Evolutionary conservation across 2,329 filamentous ascomycete species (phyloP), one percentile per base, ranked within the genome.

Genomic region (Zymoseptoria brevis): DNA sequence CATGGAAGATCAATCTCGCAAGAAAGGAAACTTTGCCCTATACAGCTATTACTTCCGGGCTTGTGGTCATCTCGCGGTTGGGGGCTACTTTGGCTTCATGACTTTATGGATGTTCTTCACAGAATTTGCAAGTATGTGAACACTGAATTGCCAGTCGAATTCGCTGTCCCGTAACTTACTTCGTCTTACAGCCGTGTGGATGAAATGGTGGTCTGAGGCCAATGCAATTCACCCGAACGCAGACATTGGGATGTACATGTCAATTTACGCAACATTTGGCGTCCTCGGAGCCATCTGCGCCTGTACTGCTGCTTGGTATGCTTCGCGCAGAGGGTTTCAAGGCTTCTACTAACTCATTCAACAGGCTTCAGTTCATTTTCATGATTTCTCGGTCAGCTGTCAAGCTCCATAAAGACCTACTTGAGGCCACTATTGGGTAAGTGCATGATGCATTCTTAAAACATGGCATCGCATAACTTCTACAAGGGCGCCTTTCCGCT

Each of bases 351-450:
- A 53, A 22, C 21, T 22, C 21, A 22, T 22, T 22, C 21, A 22
- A 22, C 21, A 22, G 21, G 21, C 21, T 22, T 22, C 21, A 22
- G 21, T 22, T 22, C 21, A 77, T 82, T 30, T 76, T 72, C 2
- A 81, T 83, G 77, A 77, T 82, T 3, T 80, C 80, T 2, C 76
- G 75, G 29, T 81, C 80, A n/a, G 79, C 78, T 3, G 74, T 76
- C 57, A 73, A 65, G 50, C 79, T 83, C 59, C 81, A 83, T 60
- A 71, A 72, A 13, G 24, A 55, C 16, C 53, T 61, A 11, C 50
- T 58, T 2, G 29, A 61, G 19, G 57, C 59, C 1, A 56, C 54
- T n/a, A 49, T 56, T 21, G 52, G 57, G 49, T 50, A 19, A 19
- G 19, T 50, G 9, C 21, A 22, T 22, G 21, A 22, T 22, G 21